These are phyloP conservation scores for Hygrophorus russula DNA, from an alignment of 768 basidiomycete species.

Conservation along the genomic window DNA sequence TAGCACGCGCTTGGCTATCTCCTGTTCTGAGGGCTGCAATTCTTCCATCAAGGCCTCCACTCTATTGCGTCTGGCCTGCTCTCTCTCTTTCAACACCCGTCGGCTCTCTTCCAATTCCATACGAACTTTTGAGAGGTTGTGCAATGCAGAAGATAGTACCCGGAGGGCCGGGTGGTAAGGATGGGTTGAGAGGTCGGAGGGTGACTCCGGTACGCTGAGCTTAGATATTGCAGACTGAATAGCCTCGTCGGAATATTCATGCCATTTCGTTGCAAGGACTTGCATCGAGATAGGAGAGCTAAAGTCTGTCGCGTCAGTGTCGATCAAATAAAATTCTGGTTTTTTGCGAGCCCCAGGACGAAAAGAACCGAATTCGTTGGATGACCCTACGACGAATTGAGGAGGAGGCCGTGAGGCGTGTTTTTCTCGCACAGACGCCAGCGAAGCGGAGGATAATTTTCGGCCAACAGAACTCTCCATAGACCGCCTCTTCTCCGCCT, in stretches of 20 bases:
- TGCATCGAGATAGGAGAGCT: slow-evolving; percentile 25
- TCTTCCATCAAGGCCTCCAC: slow-evolving; percentile 48
- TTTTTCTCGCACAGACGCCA: slow-evolving; percentile 31
- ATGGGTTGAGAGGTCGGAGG: slow-evolving; percentile 32
- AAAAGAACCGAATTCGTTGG: slow-evolving; percentile 9
- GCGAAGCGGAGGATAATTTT: slow-evolving; percentile 19
- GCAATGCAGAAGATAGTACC: slow-evolving; percentile 55
- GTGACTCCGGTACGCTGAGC: slow-evolving; percentile 32
- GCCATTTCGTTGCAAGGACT: slow-evolving; percentile 64
- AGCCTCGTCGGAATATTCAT: slow-evolving; percentile 64
- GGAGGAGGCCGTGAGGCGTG: slow-evolving; percentile 18
- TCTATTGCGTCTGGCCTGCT: slow-evolving; percentile 35
- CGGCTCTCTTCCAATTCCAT: slow-evolving; percentile 56
- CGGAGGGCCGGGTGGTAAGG: slow-evolving; percentile 63
- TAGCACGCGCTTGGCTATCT: slow-evolving; percentile 55
- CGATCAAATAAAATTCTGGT: slow-evolving; percentile 23
- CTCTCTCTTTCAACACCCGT: slow-evolving; percentile 45
- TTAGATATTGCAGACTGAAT: slow-evolving; percentile 53
- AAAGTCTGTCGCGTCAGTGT: slow-evolving; percentile 24
- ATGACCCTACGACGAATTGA: slow-evolving; percentile 32
- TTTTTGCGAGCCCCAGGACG: slow-evolving; percentile 8
- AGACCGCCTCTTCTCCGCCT: slow-evolving; percentile 21
- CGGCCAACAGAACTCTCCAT: slow-evolving; percentile 11
- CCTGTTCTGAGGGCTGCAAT: slow-evolving; percentile 48
- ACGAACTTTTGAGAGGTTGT: slow-evolving; percentile 43